These are phyloP conservation scores for Podila epicladia DNA, from an alignment of 192 early-diverging fungal genomes.

Conservation along the genomic window DNA sequence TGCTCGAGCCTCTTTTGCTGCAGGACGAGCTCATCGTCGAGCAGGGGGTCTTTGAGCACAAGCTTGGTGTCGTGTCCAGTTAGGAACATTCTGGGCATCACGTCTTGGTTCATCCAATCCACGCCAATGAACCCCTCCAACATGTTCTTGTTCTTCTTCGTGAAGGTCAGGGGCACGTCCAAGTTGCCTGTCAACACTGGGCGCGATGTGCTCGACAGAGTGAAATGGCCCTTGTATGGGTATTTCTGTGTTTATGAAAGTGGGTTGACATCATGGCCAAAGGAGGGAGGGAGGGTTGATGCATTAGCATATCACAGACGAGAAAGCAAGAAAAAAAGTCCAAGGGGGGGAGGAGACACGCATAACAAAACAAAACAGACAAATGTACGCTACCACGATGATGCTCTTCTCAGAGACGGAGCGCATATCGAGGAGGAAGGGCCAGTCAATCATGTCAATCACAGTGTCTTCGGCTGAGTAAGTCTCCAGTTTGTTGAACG, in stretches of 20 bases:
- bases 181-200: not conserved
- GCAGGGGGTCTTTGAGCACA: not conserved
- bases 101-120: constrained; percentile 1
- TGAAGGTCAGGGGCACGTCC: constrained; percentile 2
- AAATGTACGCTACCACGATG: not conserved
- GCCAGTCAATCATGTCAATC: not conserved
- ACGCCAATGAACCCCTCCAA: constrained; percentile 4
- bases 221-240: constrained; percentile 4
- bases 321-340: not conserved
- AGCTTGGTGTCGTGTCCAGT: not conserved
- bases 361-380: not conserved
- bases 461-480: not conserved
- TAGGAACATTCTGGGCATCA: not conserved
- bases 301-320: not conserved
- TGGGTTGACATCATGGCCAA: not conserved
- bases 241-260: not conserved
- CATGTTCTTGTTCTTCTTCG: not conserved
- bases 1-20: not conserved
- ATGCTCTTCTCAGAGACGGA: not conserved
- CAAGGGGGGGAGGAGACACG: not conserved
- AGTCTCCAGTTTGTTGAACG: not conserved
- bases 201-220: not conserved
- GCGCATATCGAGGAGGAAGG: not conserved
- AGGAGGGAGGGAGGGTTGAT: not conserved
- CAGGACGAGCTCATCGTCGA: not conserved